Conservation (phyloP, 805 yeast genomes). For the Ogataea degrootiae region DNA sequence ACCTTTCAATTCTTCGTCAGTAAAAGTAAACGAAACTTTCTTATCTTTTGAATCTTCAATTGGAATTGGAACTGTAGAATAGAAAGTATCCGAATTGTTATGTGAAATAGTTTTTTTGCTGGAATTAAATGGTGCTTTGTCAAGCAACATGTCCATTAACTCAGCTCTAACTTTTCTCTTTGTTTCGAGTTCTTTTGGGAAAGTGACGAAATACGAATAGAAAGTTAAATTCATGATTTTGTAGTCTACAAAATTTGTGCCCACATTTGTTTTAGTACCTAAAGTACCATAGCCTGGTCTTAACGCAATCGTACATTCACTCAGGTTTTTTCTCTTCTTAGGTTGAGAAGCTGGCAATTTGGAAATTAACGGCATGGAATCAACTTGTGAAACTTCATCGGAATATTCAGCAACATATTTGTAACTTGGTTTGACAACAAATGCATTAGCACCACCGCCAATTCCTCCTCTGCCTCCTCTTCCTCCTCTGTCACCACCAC, state of each 20-base stretch:
- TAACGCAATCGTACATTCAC: slow-evolving; percentile 5
- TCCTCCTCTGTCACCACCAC: background rate
- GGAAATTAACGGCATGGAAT: slow-evolving; percentile 12
- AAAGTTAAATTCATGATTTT: slow-evolving; percentile 14
- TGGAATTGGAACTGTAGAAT: slow-evolving; percentile 15
- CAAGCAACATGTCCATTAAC: slow-evolving; percentile 16
- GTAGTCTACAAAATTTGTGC: slow-evolving; percentile 18
- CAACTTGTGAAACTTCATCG: slow-evolving; percentile 5
- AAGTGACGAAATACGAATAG: slow-evolving; percentile 20
- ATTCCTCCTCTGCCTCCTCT: background rate
- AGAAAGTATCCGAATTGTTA: slow-evolving; percentile 19
- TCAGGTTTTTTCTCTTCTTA: background rate
- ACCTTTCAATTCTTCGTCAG: slow-evolving; percentile 17
- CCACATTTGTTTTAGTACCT: slow-evolving; percentile 20
- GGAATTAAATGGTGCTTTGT: slow-evolving; percentile 14
- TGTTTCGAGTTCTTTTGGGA: slow-evolving; percentile 14
- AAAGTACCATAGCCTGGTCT: slow-evolving; percentile 23
- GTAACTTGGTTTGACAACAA: slow-evolving; percentile 16
- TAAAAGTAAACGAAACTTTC: slow-evolving; percentile 15
- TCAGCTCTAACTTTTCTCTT: slow-evolving; percentile 18
- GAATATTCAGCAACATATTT: slow-evolving; percentile 16
- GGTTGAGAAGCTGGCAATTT: slow-evolving; percentile 2
- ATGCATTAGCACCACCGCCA: slow-evolving; percentile 7
- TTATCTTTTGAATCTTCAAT: slow-evolving; percentile 13
- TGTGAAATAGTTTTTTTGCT: slow-evolving; percentile 16